Conservation (phyloP, 805 yeast species). For the Candida maesae region DNA sequence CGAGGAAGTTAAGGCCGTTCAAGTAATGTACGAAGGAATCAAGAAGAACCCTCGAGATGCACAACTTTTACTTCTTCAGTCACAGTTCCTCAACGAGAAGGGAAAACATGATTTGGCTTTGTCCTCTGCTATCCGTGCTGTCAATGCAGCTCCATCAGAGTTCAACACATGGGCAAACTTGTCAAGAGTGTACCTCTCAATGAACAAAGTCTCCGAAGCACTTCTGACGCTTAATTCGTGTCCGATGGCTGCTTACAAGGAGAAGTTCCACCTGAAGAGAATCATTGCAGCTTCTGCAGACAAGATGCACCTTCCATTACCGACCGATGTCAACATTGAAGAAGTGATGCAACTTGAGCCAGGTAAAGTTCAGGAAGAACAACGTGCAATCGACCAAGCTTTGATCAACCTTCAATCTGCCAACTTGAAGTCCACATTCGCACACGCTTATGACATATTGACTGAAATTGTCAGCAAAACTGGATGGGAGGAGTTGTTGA, state of each 20-base stretch:
- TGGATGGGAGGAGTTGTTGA: slow-evolving; percentile 70
- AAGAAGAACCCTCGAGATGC: slow-evolving; percentile 49
- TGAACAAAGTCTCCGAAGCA: slow-evolving; percentile 68
- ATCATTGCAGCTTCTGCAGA: slow-evolving; percentile 50
- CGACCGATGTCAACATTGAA: slow-evolving; percentile 66
- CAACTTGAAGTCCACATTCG: slow-evolving; percentile 55
- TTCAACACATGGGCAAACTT: slow-evolving; percentile 71
- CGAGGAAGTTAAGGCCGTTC: slow-evolving; percentile 58
- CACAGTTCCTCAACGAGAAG: slow-evolving; percentile 52
- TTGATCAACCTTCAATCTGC: slow-evolving; percentile 65
- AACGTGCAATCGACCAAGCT: slow-evolving; percentile 57
- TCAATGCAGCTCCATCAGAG: slow-evolving; percentile 69
- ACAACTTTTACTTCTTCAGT: slow-evolving; percentile 50
- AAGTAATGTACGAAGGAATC: slow-evolving; percentile 48
- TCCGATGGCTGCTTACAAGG: slow-evolving; percentile 72
- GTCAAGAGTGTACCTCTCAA: slow-evolving; percentile 57
- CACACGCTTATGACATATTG: slow-evolving; percentile 53
- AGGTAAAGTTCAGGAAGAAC: slow-evolving; percentile 61
- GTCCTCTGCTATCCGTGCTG: slow-evolving; percentile 58
- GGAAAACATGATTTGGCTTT: slow-evolving; percentile 53
- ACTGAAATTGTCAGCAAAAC: slow-evolving; percentile 61
- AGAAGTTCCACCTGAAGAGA: slow-evolving; percentile 58
- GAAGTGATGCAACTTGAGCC: slow-evolving; percentile 69
- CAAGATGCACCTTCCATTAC: slow-evolving; percentile 69
- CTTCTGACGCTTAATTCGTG: slow-evolving; percentile 71